Evolutionary conservation across 805 yeast species (phyloP).

Genomic region (Candida oleophila): DNA sequence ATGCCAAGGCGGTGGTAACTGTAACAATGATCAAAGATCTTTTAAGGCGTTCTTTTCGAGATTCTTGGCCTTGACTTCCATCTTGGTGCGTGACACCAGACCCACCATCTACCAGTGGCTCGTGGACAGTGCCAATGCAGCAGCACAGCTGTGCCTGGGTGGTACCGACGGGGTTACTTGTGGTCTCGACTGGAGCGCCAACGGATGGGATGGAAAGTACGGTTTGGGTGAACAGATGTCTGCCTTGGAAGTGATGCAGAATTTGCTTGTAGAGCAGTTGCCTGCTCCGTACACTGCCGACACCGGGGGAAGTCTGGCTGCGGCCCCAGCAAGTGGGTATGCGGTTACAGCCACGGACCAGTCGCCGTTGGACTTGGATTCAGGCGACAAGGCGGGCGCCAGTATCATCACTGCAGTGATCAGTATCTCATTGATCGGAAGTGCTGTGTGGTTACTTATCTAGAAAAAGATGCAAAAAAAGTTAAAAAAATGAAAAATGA

Average conservation of each 20-base stretch:
- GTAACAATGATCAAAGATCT: slow-evolving; percentile 88
- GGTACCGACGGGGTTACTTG: slow-evolving; percentile 76
- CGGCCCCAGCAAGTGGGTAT: slow-evolving; percentile 70
- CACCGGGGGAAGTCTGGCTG: slow-evolving; percentile 70
- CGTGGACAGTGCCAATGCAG: slow-evolving; percentile 48
- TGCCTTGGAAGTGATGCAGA: slow-evolving; percentile 64
- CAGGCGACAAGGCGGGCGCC: slow-evolving; percentile 82
- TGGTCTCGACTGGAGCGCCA: slow-evolving; percentile 62
- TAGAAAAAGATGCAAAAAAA: too few species aligned
- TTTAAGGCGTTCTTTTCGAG: slow-evolving; percentile 84
- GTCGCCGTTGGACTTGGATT: slow-evolving; percentile 40
- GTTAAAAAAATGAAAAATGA: too few species aligned
- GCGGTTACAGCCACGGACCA: slow-evolving; percentile 35
- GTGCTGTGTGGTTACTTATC: slow-evolving; percentile 44
- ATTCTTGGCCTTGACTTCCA: slow-evolving; percentile 71
- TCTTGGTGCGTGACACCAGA: slow-evolving; percentile 61
- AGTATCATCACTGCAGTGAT: slow-evolving; percentile 78
- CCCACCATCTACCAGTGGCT: slow-evolving; percentile 47
- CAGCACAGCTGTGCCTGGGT: slow-evolving; percentile 70
- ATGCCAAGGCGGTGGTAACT: slow-evolving; percentile 63
- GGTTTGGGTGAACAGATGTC: slow-evolving; percentile 82
- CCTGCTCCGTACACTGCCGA: slow-evolving; percentile 61
- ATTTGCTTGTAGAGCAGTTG: slow-evolving; percentile 37
- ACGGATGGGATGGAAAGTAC: slow-evolving; percentile 61
- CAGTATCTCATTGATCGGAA: slow-evolving; percentile 44